Evolutionary conservation across 306 rosid species (phyloP).

Genomic region (Corylus avellana): DNA sequence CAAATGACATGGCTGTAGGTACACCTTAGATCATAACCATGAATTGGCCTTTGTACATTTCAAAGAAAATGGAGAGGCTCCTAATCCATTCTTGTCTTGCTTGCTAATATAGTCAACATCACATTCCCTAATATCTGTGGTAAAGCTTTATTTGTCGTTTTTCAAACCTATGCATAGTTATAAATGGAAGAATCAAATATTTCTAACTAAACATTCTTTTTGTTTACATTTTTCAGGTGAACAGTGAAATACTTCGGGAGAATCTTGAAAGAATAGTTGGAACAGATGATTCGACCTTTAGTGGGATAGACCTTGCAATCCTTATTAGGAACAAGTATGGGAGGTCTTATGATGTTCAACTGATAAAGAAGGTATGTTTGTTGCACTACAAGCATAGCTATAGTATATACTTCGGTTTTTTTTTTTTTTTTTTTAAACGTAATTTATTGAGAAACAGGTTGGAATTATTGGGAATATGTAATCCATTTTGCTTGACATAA

Average conservation of each 20-base stretch:
- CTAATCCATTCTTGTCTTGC: not conserved
- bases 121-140: not conserved
- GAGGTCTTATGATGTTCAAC: slow-evolving; percentile 88
- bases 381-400: not conserved
- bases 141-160: not conserved
- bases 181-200: slow-evolving; percentile 4
- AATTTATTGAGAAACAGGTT: too few species aligned
- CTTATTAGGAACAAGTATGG: slow-evolving; percentile 93
- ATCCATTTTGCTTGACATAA: not conserved
- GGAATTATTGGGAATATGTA: not conserved
- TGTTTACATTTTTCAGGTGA: slow-evolving; percentile 43
- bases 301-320: slow-evolving; percentile 93
- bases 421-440: not conserved
- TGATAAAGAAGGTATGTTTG: slow-evolving; percentile 78
- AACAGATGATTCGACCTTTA: slow-evolving; percentile 77
- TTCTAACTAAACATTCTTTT: slow-evolving; percentile 10
- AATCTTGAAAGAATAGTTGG: slow-evolving; percentile 86
- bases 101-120: too few species aligned
- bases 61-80: not conserved
- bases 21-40: not conserved
- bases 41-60: not conserved
- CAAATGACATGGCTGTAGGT: not conserved
- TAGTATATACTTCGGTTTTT: not conserved
- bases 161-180: not conserved
- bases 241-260: slow-evolving; percentile 62